These are phyloP conservation scores for Globisporangium orthogonon DNA, from an alignment of 352 stramenopile genomes.

Conservation along the genomic window DNA sequence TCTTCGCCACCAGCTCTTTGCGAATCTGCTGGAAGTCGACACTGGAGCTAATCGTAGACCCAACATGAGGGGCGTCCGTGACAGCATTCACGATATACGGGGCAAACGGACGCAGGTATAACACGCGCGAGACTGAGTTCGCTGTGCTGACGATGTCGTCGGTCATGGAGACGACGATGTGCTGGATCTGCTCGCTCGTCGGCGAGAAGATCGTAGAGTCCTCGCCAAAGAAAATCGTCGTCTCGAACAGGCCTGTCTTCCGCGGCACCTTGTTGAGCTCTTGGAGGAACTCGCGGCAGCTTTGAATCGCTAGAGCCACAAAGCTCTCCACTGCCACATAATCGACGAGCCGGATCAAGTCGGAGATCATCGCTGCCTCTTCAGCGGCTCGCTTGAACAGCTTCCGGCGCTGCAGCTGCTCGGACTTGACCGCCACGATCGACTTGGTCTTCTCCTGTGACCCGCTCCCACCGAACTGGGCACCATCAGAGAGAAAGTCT, in stretches of 20 bases:
- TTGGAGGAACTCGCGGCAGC: constrained; percentile 78
- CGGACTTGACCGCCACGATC: constrained; percentile 90
- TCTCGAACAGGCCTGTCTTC: constrained; percentile 92
- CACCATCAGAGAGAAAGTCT: constrained; percentile 48
- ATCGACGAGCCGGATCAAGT: constrained; percentile 92
- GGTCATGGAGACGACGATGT: constrained; percentile 84
- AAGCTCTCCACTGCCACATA: constrained; percentile 91
- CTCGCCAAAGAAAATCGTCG: constrained; percentile 88
- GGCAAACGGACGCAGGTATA: constrained; percentile 87
- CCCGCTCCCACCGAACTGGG: constrained; percentile 19
- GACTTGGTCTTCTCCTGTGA: constrained; percentile 86
- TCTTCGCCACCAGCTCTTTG: constrained; percentile 76
- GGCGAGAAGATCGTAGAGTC: constrained; percentile 78
- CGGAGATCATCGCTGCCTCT: constrained; percentile 86
- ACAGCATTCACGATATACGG: constrained; percentile 63
- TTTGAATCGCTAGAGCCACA: constrained; percentile 79
- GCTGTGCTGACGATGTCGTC: constrained; percentile 87
- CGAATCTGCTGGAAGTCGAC: constrained; percentile 71
- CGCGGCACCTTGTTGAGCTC: constrained; percentile 84
- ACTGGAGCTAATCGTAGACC: constrained; percentile 63
- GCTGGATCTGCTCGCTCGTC: constrained; percentile 85
- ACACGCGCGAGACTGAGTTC: constrained; percentile 84
- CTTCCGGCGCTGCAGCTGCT: constrained; percentile 77
- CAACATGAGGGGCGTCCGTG: constrained; percentile 69
- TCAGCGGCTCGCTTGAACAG: constrained; percentile 81